These are phyloP conservation scores for Selaginella tamariscina DNA, from an alignment of 75 land plant genomes.

Conservation along the genomic window DNA sequence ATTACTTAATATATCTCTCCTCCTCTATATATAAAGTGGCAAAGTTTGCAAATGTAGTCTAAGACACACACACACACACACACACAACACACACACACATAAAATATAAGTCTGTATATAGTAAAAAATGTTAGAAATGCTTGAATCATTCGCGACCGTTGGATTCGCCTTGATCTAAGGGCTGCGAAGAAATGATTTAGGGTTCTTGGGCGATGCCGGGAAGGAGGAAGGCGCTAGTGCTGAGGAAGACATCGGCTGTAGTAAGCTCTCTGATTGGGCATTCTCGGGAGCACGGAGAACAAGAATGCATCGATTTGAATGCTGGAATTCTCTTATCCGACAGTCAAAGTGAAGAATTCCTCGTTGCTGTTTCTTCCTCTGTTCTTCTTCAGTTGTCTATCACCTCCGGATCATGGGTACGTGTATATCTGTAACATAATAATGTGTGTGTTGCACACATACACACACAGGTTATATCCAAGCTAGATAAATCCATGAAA, in stretches of 20 bases:
- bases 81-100: too few species aligned
- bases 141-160: not conserved
- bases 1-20: too few species aligned
- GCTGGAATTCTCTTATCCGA: not conserved
- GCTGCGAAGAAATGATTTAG: not conserved
- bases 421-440: not conserved
- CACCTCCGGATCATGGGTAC: slow-evolving; percentile 57
- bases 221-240: slow-evolving; percentile 51
- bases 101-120: too few species aligned
- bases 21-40: too few species aligned
- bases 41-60: too few species aligned
- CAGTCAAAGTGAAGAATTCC: not conserved
- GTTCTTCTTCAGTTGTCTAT: slow-evolving; percentile 37
- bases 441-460: too few species aligned
- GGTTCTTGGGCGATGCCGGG: slow-evolving; percentile 24
- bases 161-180: too few species aligned
- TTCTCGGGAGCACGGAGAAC: slow-evolving; percentile 12
- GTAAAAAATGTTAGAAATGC: not conserved
- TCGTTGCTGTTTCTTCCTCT: slow-evolving; percentile 47
- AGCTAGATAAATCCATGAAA: not conserved
- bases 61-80: too few species aligned
- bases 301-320: not conserved
- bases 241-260: slow-evolving; percentile 31
- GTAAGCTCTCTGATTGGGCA: slow-evolving; percentile 18
- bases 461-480: too few species aligned